Evolutionary conservation across 805 yeast species (phyloP), one percentile per base, ranked within the genome.

Genomic region (Geotrichum ghanense): DNA sequence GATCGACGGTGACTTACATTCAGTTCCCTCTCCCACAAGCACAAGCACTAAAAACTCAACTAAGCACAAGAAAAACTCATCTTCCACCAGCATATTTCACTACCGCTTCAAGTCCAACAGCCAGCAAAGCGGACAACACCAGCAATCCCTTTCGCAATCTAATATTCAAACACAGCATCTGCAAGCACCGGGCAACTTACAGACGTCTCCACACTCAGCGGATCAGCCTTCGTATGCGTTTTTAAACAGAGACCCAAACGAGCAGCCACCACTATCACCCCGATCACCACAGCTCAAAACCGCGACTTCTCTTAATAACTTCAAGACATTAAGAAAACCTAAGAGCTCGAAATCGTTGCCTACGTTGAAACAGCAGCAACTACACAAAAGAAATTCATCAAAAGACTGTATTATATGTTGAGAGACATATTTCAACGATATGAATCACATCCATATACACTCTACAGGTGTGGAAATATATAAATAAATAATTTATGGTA

Each of bases 271-370:
- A 31, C 37, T 19, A 6, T 31, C 37, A n/a, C 37, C 37, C 19
- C 12, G 19, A 31, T 31, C 37, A 12, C 37, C 37, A 19, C 37
- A 31, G 37, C 37, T 31, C 12, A 31, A 31, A 31, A 31, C 19
- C 37, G 12, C 37, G 4, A 19, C 16, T 31, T 31, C 37, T 31
- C 16, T 31, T 31, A 31, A 31, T 31, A 31, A 31, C 16, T 12
- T 31, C 37, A 31, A 31, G 37, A 31, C 37, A 31, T 31, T 31
- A 12, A 31, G 16, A 12, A 31, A 31, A n/a, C 37, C 37, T n/a
- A 31, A 31, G 14, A 31, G 16, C 16, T 31, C 37, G 12, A 31
- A 31, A 31, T 31, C 37, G 19, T n/a, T 31, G 37, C 37, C 37
- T 6, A 31, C 37, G 12, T 31, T 31, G 37, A 31, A 31, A 31